phyloP scores from a whole-genome alignment of 2,329 filamentous ascomycete genomes.

The Cytospora paraplurivora region DNA sequence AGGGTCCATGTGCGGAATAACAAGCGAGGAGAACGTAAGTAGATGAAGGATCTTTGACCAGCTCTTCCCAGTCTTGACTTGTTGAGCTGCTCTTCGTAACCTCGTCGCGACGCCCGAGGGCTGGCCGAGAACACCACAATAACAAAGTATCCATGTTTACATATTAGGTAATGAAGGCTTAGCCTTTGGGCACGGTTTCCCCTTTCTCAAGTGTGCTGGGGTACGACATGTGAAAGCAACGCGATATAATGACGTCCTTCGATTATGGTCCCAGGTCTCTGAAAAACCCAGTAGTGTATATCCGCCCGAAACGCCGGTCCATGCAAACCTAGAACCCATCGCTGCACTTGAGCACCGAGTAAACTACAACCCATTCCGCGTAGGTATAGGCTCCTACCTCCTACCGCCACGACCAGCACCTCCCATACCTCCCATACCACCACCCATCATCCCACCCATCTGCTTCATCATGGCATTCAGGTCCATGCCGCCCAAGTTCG shows the following conservation, averaged over 20 bases:
- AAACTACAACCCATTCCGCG: background rate
- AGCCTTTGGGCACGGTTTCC: too few relatives aligned
- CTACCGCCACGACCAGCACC: conserved; percentile 20
- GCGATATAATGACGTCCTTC: background rate
- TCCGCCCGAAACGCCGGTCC: conserved; percentile 16
- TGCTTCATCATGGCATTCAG: conserved; percentile 28
- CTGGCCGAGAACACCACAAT: too few relatives aligned
- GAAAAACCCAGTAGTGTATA: background rate
- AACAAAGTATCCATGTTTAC: background rate
- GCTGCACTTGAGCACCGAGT: too few relatives aligned
- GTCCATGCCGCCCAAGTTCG: conserved; percentile 60
- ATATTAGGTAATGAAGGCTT: background rate
- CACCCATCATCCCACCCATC: conserved; percentile 31
- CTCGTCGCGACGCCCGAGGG: background rate
- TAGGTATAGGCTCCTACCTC: conserved; percentile 9
- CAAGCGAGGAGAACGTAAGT: background rate
- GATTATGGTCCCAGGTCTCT: background rate
- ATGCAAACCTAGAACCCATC: conserved; percentile 8
- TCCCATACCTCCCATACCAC: conserved; percentile 30
- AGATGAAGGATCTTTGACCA: background rate
- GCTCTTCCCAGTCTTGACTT: background rate
- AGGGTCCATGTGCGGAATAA: background rate
- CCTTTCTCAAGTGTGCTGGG: background rate
- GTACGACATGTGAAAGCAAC: background rate
- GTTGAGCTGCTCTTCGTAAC: background rate